Base-by-base conservation (phyloP, 257 asterid genomes). In the Haberlea rhodopensis region DNA sequence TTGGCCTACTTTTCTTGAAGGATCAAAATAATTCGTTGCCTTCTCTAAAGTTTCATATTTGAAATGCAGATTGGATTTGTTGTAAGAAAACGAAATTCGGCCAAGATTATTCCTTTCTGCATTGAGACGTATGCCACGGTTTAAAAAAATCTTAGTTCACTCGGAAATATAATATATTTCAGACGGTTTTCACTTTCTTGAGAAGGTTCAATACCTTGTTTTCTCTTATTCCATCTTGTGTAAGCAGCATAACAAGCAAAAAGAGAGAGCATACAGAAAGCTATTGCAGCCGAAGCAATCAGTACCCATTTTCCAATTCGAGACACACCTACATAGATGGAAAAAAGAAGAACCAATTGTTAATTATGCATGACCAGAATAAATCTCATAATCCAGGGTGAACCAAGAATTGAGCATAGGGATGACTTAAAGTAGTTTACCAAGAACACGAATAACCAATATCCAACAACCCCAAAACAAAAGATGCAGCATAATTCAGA, bases 31-130 rank as follows among this genome's bases (percentile, higher is more conserved):
- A 40, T 88, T 71, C 0, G 98, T 88, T 5, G 98, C 96, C 85
- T 83, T 88, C 81, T 91, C 98, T 28, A 91, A 73, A 49, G 81
- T 78, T 57, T 91, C 98, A 54, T 91, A 91, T 40, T 85, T 91
- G 78, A 72, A 88, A 62, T 88, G 85, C 77, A 91, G 72, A 67
- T 73, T 82, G 19, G 98, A 91, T 70, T 74, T 88, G 70, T 84
- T 79, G 81, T 86, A 88, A 4, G 84, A 71, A 53, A 64, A 74
- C 18, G 85, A 78, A 52, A 91, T 81, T 60, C 66, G 72, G 60
- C 95, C 98, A 23, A 91, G 87, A 76, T 88, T 91, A 57, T 18
- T 62, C 28, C 87, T 79, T 46, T 62, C 98, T 91, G 95, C 79
- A 70, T 10, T 31, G 60, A 34, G 22, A 21, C 23, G 20, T n/a